Base-by-base conservation (phyloP, 441 rosid genomes). In the Kokia cookei region DNA sequence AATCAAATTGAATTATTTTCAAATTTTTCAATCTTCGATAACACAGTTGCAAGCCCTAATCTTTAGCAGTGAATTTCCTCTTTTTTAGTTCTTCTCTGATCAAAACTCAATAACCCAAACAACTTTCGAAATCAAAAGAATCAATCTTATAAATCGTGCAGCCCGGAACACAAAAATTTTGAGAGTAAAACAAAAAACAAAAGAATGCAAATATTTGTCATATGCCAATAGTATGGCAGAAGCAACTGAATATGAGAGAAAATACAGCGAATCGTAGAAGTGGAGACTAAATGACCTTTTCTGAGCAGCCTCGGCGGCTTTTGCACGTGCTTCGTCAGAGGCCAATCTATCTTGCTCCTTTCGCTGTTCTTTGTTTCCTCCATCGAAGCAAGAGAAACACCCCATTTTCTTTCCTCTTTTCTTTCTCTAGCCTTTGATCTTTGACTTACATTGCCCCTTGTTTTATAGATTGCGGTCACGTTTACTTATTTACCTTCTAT, bases 241-340 rank as follows among this genome's bases (percentile, higher is more conserved):
- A 43, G 69, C 35, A 43, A 65, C 54, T n/a, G 19, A 22, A 22
- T 40, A 64, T 51, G 77, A 10, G 22, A 75, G 54, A 51, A 37
- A 53, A 5, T 12, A 45, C n/a, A 55, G 48, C 63, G 32, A 65
- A 73, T 35, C 14, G 65, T 51, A 7, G 65, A 50, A 14, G 66
- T 57, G 15, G 60, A 10, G 61, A 43, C 72, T 5, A 53, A 19
- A 3, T 32, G 29, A 90, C 97, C 99, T 78, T 86, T 83, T 91
- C 87, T 87, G 88, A 37, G 99, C 99, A 76, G 99, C 98, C 73
- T 96, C 99, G 76, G 97, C 98, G 60, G 98, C 97, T 84, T 57
- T 96, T 53, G 93, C 93, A 17, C 99, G 96, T 78, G 97, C 99
- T 84, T 92, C 98, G 9, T 84, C 91, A 12, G 94, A 88, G 64